Base-by-base conservation (phyloP, 1,284 basidiomycete species). In the Neonothopanus nambi region DNA sequence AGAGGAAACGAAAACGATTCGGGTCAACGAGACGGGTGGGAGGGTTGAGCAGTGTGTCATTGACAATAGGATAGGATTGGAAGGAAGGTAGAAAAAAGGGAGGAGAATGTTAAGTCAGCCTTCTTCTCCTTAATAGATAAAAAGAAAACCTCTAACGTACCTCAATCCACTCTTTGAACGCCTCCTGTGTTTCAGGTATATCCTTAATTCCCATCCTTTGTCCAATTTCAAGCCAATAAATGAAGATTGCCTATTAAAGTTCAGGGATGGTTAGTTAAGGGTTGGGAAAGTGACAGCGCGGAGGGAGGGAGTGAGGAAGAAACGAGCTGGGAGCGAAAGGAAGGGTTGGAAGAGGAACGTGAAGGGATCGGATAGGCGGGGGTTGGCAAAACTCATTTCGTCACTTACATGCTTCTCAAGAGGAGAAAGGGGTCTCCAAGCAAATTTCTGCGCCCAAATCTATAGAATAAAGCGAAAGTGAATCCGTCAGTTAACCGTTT, bases 101-200 rank as follows among this genome's bases (percentile, higher is more conserved):
- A n/a, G n/a, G n/a, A n/a, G n/a, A n/a, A n/a, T n/a, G n/a, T n/a
- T n/a, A n/a, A n/a, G n/a, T n/a, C n/a, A n/a, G n/a, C n/a, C n/a
- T n/a, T n/a, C n/a, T n/a, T n/a, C n/a, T n/a, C n/a, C n/a, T n/a
- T n/a, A n/a, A n/a, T n/a, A n/a, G n/a, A n/a, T n/a, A n/a, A n/a
- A n/a, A n/a, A n/a, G n/a, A n/a, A n/a, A n/a, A n/a, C n/a, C n/a
- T n/a, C n/a, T n/a, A n/a, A 60, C 63, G 8, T 40, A 74, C 72
- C 59, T 57, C 45, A 30, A 65, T 58, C 75, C 75, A 79, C 12
- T 60, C 61, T 11, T 59, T 56, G 41, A 78, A 60, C 4, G 61
- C 71, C 15, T 73, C 68, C 11, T 71, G 41, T 4, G 65, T 71
- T 5, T 66, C 65, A 4, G 76, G 77, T 35, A 80, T 74, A 56